Evolutionary conservation across 1,284 basidiomycete genomes (phyloP).

Genomic region (Cyathus pygmaeus): DNA sequence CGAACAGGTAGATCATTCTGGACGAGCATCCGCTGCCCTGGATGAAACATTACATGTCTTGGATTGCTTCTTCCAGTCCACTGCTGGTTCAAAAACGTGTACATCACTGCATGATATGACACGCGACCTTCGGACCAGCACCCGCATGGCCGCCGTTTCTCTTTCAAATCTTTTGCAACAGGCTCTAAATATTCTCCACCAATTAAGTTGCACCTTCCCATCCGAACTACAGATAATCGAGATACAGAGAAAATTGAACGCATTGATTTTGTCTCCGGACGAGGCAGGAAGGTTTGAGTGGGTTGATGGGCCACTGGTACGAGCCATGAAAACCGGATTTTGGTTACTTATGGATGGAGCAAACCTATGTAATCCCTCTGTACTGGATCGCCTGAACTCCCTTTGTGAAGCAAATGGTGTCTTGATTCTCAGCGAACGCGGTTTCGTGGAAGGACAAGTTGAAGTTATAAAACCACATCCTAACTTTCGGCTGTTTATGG

Average conservation of each 20-base stretch:
- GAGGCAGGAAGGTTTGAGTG: constrained; percentile 84
- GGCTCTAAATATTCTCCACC: constrained; percentile 31
- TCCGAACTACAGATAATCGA: constrained; percentile 10
- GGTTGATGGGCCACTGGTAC: constrained; percentile 95
- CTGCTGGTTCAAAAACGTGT: constrained; percentile 41
- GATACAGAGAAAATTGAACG: constrained; percentile 19
- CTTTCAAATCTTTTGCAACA: constrained; percentile 18
- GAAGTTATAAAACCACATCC: constrained; percentile 86
- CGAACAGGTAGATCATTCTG: constrained; percentile 82
- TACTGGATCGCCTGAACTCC: constrained; percentile 96
- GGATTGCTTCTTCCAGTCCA: constrained; percentile 51
- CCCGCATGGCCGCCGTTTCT: constrained; percentile 1
- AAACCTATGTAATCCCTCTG: constrained; percentile 95
- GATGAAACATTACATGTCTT: constrained; percentile 53
- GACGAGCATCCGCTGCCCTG: constrained; percentile 51
- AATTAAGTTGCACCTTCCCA: background rate
- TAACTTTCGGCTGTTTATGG: constrained; percentile 94
- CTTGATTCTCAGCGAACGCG: constrained; percentile 90
- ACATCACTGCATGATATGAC: background rate
- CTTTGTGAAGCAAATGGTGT: constrained; percentile 90
- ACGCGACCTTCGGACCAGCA: no score
- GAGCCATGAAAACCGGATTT: constrained; percentile 86
- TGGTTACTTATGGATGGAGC: constrained; percentile 96
- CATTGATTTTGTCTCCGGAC: constrained; percentile 24
- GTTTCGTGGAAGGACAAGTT: constrained; percentile 82